A percentile compares a stretch with the other conserved stretches of the same genome.
Evolutionary conservation across 345 rosid species (phyloP).

Genomic region (Salix viminalis): DNA sequence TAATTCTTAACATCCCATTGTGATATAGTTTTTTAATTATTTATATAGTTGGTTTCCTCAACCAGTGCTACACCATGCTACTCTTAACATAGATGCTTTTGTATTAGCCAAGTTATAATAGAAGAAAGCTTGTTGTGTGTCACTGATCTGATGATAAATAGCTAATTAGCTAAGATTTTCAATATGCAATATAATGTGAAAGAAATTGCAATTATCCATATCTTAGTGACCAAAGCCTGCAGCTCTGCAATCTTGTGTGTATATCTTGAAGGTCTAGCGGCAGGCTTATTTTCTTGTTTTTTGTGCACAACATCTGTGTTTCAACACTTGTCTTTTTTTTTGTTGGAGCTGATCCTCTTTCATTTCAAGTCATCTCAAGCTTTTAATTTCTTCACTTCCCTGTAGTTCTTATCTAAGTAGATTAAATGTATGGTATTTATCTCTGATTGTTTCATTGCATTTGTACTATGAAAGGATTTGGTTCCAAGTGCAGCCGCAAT

Average conservation of each 20-base stretch:
- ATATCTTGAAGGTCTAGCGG: neutral
- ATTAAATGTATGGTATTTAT: neutral
- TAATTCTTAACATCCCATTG: neutral
- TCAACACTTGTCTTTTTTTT: neutral
- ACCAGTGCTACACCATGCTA: neutral
- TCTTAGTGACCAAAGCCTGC: neutral
- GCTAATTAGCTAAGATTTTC: neutral
- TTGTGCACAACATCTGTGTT: neutral
- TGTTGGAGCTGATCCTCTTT: neutral
- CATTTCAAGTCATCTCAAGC: neutral
- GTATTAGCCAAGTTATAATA: neutral
- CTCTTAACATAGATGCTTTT: neutral
- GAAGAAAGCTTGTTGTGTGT: neutral
- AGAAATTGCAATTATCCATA: neutral
- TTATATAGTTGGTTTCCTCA: neutral
- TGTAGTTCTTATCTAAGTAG: neutral
- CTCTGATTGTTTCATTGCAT: neutral
- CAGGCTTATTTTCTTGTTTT: neutral
- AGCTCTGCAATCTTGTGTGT: neutral
- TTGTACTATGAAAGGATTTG: conserved; percentile 49
- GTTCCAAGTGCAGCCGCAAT: conserved; percentile 46
- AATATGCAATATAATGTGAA: neutral
- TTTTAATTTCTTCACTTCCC: neutral
- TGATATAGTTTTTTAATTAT: neutral
- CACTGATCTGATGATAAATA: neutral